These are phyloP conservation scores for Fusarium pseudoanthophilum DNA, from an alignment of 2,329 filamentous ascomycete species.

Conservation along the genomic window DNA sequence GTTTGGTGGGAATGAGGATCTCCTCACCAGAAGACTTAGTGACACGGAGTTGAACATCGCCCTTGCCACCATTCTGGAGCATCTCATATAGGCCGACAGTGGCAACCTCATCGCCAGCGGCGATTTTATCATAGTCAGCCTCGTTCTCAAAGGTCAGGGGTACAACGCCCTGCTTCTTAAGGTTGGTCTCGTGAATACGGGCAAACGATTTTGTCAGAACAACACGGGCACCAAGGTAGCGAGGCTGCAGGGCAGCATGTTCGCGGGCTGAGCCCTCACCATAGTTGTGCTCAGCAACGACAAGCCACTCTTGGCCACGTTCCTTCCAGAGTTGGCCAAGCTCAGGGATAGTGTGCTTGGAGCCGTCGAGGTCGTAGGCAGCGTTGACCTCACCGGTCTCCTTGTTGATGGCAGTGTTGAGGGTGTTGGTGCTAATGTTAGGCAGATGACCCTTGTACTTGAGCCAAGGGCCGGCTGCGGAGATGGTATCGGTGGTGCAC, in stretches of 20 bases:
- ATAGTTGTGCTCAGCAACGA: slow-evolving; percentile 98
- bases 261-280: slow-evolving; percentile 90
- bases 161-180: slow-evolving; percentile 98
- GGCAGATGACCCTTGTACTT: slow-evolving; percentile 99
- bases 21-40: slow-evolving; percentile 72
- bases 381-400: slow-evolving; percentile 92
- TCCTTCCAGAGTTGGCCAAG: slow-evolving; percentile 86
- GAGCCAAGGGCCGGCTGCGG: slow-evolving; percentile 92
- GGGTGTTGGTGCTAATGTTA: slow-evolving; percentile 97
- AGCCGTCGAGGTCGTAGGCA: slow-evolving; percentile 87
- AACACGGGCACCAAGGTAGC: slow-evolving; percentile 87
- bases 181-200: slow-evolving; percentile 92
- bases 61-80: slow-evolving; percentile 79
- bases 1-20: slow-evolving; percentile 79
- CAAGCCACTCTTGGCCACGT: slow-evolving; percentile 82
- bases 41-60: slow-evolving; percentile 76
- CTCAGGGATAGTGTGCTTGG: slow-evolving; percentile 82
- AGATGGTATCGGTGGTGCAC: slow-evolving; percentile 98
- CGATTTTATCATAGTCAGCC: slow-evolving; percentile 85
- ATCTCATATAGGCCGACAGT: slow-evolving; percentile 88
- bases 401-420: slow-evolving; percentile 93
- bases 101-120: slow-evolving; percentile 82
- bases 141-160: slow-evolving; percentile 92
- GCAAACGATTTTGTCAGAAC: slow-evolving; percentile 90
- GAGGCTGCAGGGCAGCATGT: slow-evolving; percentile 88